Evolutionary conservation across 2,329 filamentous ascomycete genomes (phyloP), one percentile per base, ranked within the genome.

Genomic region (Phaeoacremonium minimum): DNA sequence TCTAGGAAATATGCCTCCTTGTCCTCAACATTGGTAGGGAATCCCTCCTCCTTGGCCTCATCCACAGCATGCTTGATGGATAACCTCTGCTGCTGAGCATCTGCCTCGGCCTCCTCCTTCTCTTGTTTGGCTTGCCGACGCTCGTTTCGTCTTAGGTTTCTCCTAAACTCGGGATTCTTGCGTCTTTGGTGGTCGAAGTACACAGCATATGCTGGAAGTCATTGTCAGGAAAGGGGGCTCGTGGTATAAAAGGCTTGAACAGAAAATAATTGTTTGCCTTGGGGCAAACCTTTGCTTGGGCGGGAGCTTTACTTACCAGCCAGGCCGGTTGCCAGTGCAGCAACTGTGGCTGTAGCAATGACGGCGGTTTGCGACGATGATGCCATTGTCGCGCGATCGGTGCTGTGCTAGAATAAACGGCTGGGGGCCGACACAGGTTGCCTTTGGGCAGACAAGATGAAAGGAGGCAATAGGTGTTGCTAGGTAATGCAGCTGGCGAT

Each of bases 1-100:
- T 88, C 83, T 80, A 97, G 95, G 69, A 98, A 98, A 73, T 87
- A 98, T 43, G 81, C 78, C 73, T 98, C 93, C 61, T 87, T 89
- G 71, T 95, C 89, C 61, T 97, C 91, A 22, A 91, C 80, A 53
- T 89, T 87, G 30, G 76, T 73, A 33, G 93, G 93, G 75, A 95
- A 96, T 39, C 91, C 93, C 63, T 95, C 89, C 40, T 86, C 85
- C 68, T 89, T 87, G 51, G 90, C 88, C 52, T 85, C 77, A 51
- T 88, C 80, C 33, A 97, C 85, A 35, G 78, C 80, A 39, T 66
- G 64, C 64, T 83, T 84, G 67, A 98, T 86, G 51, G 74, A 69
- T 61, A 86, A 75, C 57, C 83, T 80, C 69, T 87, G 83, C 60
- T 74, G 71, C 50, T 75, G 72, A 45, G 74, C 74, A 47, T 78